A percentile compares a stretch with the other conserved stretches of the same genome.
Conservation (phyloP, 2,329 filamentous ascomycete species). For the Fusarium sp. region DNA sequence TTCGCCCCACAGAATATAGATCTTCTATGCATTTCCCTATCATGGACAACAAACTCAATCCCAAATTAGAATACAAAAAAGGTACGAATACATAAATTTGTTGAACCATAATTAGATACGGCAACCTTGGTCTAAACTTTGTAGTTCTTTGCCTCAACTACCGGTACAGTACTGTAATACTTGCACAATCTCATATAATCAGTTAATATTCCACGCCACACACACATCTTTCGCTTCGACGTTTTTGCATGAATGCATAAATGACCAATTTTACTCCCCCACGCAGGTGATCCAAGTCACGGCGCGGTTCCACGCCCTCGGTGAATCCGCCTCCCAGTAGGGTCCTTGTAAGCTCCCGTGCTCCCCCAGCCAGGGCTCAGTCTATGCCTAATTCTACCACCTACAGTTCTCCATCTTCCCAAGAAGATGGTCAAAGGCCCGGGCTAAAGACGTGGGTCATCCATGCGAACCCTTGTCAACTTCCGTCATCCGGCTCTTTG, state of each 20-base stretch:
- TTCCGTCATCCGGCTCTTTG: slow-evolving; percentile 28
- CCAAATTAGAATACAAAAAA: slow-evolving; percentile 9
- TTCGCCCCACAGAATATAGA: slow-evolving; percentile 21
- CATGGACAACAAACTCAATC: background rate
- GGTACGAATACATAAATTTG: background rate
- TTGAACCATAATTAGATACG: slow-evolving; percentile 7
- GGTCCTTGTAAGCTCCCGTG: slow-evolving; percentile 18
- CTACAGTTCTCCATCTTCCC: slow-evolving; percentile 25
- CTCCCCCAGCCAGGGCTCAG: background rate
- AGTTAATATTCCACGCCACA: slow-evolving; percentile 9
- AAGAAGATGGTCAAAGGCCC: slow-evolving; percentile 36
- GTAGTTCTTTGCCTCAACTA: slow-evolving; percentile 2
- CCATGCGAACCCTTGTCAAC: slow-evolving; percentile 34
- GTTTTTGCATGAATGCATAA: slow-evolving; percentile 51
- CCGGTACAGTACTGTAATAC: no score
- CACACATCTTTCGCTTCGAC: slow-evolving; percentile 35
- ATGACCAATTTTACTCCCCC: slow-evolving; percentile 50
- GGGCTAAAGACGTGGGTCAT: slow-evolving; percentile 33
- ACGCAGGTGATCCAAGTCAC: slow-evolving; percentile 44
- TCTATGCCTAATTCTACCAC: slow-evolving; percentile 33
- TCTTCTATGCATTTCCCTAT: slow-evolving; percentile 16
- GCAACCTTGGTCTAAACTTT: background rate
- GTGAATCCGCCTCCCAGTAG: slow-evolving; percentile 46
- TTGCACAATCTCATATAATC: no score
- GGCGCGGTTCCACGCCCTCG: slow-evolving; percentile 52